These are phyloP conservation scores for Ophiostoma populinum DNA, from an alignment of 2,329 filamentous ascomycete species.

Conservation along the genomic window DNA sequence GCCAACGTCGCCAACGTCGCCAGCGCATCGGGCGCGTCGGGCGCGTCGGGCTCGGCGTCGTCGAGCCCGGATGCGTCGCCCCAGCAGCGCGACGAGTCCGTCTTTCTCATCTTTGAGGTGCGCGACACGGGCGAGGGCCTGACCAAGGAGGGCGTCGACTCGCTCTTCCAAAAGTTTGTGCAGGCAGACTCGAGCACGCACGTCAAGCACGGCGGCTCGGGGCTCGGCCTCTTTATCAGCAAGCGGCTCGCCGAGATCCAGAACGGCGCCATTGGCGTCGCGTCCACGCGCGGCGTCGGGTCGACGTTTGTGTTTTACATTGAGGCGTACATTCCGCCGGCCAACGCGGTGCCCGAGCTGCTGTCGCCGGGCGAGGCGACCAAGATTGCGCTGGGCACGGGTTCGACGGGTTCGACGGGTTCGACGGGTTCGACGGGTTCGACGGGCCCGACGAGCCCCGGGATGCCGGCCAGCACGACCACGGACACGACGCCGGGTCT, in stretches of 20 bases:
- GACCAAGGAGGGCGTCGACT: constrained; percentile 51
- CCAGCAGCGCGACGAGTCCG: constrained; percentile 28
- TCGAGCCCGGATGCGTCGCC: too few relatives aligned
- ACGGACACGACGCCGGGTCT: too few relatives aligned
- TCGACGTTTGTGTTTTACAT: constrained; percentile 64
- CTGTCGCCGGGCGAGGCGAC: constrained; percentile 9
- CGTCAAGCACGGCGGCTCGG: constrained; percentile 63
- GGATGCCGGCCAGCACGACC: not conserved
- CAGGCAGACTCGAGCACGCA: constrained; percentile 63
- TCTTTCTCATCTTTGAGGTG: constrained; percentile 56
- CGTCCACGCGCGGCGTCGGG: constrained; percentile 49
- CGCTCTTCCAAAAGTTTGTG: constrained; percentile 62
- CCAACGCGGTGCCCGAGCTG: constrained; percentile 23
- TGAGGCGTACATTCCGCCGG: constrained; percentile 31
- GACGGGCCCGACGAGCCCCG: too few relatives aligned
- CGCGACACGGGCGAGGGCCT: constrained; percentile 63
- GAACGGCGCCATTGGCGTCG: constrained; percentile 62
- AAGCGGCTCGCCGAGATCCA: constrained; percentile 65
- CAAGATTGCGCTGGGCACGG: constrained; percentile 4
- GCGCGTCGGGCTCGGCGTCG: not conserved
- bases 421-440: too few relatives aligned
- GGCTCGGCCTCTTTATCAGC: constrained; percentile 64
- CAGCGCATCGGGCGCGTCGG: not conserved
- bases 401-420: too few relatives aligned
- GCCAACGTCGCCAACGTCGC: not conserved